A percentile compares a stretch with the other conserved stretches of the same genome.
Evolutionary conservation across 163 green algal species (phyloP).

Genomic region (Chlamydomonas reinhardtii): DNA sequence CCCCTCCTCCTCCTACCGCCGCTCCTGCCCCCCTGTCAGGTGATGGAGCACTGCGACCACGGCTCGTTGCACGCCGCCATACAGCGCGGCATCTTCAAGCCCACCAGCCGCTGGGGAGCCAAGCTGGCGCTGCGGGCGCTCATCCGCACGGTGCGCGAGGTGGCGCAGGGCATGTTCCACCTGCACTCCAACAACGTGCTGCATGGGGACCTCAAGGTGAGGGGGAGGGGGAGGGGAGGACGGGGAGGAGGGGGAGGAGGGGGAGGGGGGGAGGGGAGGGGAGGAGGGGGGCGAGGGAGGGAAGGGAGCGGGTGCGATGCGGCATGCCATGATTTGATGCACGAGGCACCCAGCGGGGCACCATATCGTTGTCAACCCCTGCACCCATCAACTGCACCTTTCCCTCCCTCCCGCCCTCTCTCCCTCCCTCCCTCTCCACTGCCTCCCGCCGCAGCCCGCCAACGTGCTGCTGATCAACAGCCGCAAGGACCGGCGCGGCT

Average conservation of each 20-base stretch:
- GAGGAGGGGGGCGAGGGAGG: too few relatives aligned
- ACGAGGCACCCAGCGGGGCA: too few relatives aligned
- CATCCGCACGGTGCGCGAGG: conserved; percentile 34
- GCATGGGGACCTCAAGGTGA: conserved; percentile 43
- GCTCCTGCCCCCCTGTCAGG: background rate
- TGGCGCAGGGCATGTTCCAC: conserved; percentile 49
- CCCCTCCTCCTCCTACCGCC: too few relatives aligned
- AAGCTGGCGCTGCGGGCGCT: conserved; percentile 47
- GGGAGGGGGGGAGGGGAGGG: too few relatives aligned
- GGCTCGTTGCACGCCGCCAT: conserved; percentile 46
- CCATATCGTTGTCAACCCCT: too few relatives aligned
- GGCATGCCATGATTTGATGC: too few relatives aligned
- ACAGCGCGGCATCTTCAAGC: conserved; percentile 42
- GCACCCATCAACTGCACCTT: too few relatives aligned
- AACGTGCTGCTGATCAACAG: conserved; percentile 56
- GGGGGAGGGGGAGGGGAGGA: background rate
- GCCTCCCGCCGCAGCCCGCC: conserved; percentile 14
- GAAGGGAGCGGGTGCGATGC: too few relatives aligned
- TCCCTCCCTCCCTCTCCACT: background rate
- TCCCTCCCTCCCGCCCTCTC: background rate
- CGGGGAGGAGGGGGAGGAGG: too few relatives aligned
- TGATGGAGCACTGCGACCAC: conserved; percentile 52
- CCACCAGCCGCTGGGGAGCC: conserved; percentile 40
- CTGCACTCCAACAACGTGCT: conserved; percentile 46
- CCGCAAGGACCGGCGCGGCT: conserved; percentile 53